A percentile compares a stretch with the other conserved stretches of the same genome.
Evolutionary conservation across 78 protist species (phyloP).

Genomic region (Dictyostelium purpureum): DNA sequence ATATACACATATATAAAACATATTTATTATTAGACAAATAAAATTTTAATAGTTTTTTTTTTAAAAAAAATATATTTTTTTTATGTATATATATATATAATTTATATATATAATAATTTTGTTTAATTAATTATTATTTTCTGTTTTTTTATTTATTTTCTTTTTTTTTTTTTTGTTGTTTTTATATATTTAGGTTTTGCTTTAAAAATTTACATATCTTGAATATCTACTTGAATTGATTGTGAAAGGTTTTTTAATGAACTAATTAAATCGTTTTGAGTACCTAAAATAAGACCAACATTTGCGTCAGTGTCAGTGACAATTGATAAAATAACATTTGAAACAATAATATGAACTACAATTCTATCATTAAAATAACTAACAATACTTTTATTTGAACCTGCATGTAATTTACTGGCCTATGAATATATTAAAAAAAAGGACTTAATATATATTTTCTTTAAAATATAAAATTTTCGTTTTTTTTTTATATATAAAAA

Average conservation of each 20-base stretch:
- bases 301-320: slow-evolving; percentile 46
- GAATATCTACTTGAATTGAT: slow-evolving; percentile 59
- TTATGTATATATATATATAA: not conserved
- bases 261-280: slow-evolving; percentile 62
- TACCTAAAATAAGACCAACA: slow-evolving; percentile 64
- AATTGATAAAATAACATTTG: slow-evolving; percentile 62
- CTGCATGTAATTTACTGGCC: slow-evolving; percentile 66
- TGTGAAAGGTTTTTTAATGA: slow-evolving; percentile 35
- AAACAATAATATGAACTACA: slow-evolving; percentile 56
- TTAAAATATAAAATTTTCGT: no score
- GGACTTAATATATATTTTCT: not conserved
- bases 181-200: slow-evolving; percentile 1
- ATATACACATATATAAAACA: no score
- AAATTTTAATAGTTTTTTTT: no score
- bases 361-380: slow-evolving; percentile 53
- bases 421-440: not conserved
- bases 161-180: not conserved
- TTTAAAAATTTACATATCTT: slow-evolving; percentile 76
- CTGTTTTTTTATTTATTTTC: not conserved
- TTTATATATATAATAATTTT: not conserved
- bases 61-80: not conserved
- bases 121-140: not conserved
- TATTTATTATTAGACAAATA: no score
- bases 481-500: not conserved
- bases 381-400: slow-evolving; percentile 67